Conservation (phyloP, 2,329 filamentous ascomycete genomes). For the Rutstroemia sp. region DNA sequence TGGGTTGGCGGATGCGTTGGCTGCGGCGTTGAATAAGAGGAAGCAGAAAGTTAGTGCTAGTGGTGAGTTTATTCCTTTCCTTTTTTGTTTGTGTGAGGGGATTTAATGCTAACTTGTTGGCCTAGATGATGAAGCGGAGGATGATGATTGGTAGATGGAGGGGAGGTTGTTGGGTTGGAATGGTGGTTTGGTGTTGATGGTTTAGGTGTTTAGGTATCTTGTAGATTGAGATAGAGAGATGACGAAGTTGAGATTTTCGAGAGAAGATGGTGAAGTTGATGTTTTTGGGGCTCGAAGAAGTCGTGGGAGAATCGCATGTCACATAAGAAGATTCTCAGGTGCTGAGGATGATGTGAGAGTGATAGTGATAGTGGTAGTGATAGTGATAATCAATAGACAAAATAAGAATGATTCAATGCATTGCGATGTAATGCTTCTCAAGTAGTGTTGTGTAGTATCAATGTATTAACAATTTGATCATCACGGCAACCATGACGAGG, state of each 20-base stretch:
- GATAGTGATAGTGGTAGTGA: not conserved
- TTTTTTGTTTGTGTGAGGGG: conserved; percentile 10
- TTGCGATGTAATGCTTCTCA: too few relatives aligned
- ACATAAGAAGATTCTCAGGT: not conserved
- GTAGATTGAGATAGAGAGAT: not conserved
- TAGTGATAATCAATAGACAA: not conserved
- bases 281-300: not conserved
- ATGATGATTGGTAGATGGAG: conserved; percentile 60
- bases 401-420: too few relatives aligned
- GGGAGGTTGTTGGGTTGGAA: not conserved
- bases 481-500: not conserved
- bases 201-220: not conserved
- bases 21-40: conserved; percentile 68
- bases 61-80: conserved; percentile 55
- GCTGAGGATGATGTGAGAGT: not conserved
- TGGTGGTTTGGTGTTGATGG: not conserved
- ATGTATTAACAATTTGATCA: too few relatives aligned
- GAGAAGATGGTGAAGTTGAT: not conserved
- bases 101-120: too few relatives aligned
- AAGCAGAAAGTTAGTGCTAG: conserved; percentile 93
- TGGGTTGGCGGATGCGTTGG: conserved; percentile 75
- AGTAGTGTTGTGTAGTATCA: too few relatives aligned
- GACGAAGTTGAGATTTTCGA: not conserved
- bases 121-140: conserved; percentile 72
- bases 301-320: too few relatives aligned